Evolutionary conservation across 1,284 basidiomycete genomes (phyloP), one percentile per base, ranked within the genome.

Genomic region (Cutaneotrichosporon sp.): DNA sequence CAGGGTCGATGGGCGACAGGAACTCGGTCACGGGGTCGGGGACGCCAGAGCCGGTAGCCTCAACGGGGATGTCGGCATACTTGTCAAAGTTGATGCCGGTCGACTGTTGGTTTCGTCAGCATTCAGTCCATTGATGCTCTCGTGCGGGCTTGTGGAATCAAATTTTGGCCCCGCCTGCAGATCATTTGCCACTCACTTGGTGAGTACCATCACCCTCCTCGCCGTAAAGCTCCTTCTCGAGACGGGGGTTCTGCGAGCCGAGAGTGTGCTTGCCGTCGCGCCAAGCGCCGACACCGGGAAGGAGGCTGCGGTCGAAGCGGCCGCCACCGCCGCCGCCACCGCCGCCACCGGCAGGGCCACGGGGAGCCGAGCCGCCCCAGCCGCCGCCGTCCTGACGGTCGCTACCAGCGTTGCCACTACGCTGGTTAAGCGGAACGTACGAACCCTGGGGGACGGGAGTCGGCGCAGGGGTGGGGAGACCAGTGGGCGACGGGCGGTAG

Each of bases 1-100:
- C 90, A 52, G 90, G 86, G 82, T 99, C 93, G 76, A 99, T 85
- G 69, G 94, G 95, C 57, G 94, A 90, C 63, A 89, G 90, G 83
- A 99, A 99, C 64, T 88, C 86, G 69, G 81, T 86, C 72, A 98
- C 88, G 58, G 96, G 93, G 61, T 98, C 96, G 68, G 97, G 97
- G 30, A 97, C 95, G 71, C 90, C 92, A 66, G 89, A 88, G 72
- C 97, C 97, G 58, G 94, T 97, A 51, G 94, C 96, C 83, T 99
- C 97, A 73, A 99, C 95, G 69, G 97, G 97, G 76, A 99, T 99
- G 81, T 99, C 96, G 80, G 97, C 95, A 80, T 99, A 99, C 83
- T 97, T 97, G 85, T 99, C 97, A 77, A 99, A 99, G 85, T 99
- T 99, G 85, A 99, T 98, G 71, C 97, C 97, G 58, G 95, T 97